Base-by-base conservation (phyloP, 2,329 filamentous ascomycete genomes). In the Juglanconis sp. region DNA sequence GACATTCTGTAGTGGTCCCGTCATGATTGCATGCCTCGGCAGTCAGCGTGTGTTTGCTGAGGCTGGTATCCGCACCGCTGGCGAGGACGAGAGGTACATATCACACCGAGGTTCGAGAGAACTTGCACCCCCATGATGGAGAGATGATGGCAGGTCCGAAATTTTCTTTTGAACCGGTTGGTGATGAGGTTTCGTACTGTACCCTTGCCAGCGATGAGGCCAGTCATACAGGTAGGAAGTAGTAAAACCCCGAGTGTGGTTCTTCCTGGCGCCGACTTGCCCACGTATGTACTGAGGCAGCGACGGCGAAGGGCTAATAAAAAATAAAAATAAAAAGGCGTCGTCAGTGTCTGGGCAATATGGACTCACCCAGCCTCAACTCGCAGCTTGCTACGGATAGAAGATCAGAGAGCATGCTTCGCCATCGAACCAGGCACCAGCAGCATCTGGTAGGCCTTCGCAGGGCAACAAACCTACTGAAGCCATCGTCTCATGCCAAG, bases 1-100 rank as follows among this genome's bases (percentile, higher is more conserved):
- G 15, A 31, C 36, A 5, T n/a, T n/a, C 5, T 47, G 44, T 47
- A 6, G 44, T 47, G 5, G 17, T 47, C 44, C 44, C 24, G 5
- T 47, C 44, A 17, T 47, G 15, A 6, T 30, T 15, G 2, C 15
- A 8, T 42, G 38, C 73, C 10, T 70, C 79, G 30, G 77, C 76
- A 46, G 73, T 74, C 59, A 79, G 77, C 24, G 24, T 59, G 68
- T 78, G 52, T 80, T 80, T 67, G 71, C 77, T 15, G 72, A 73
- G 3, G 73, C 76, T 42, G 74, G 74, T 62, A 69, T 80, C 38
- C 74, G 70, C 44, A 72, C 76, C 49, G 73, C 73, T 53, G 75
- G 73, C 34, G 68, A 67, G 44, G 66, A 68, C 56, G 68, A 69
- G 61, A 63, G 66, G 56, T 70, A 24, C 24, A 24, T 24, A 68